Evolutionary conservation across 805 yeast species (phyloP).

Genomic region (Kuraishia hungarica): DNA sequence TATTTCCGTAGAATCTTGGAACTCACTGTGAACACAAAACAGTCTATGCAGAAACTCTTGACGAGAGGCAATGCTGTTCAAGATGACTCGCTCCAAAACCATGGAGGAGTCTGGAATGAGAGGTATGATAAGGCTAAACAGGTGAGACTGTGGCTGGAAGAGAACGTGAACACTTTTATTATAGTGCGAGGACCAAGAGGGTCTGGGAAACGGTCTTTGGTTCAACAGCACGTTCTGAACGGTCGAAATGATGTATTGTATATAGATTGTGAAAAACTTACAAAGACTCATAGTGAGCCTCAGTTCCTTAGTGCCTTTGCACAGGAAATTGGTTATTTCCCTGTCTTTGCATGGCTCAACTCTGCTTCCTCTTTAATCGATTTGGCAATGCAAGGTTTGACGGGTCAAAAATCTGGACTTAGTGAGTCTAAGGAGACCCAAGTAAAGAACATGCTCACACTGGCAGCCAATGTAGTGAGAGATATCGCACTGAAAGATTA

Average conservation of each 20-base stretch:
- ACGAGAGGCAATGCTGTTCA: constrained; percentile 6
- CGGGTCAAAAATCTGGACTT: constrained; percentile 90
- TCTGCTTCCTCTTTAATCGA: constrained; percentile 72
- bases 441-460: constrained; percentile 68
- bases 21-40: constrained; percentile 17
- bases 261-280: constrained; percentile 72
- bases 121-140: constrained; percentile 60
- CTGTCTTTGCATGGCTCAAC: constrained; percentile 90
- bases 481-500: constrained; percentile 46
- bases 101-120: constrained; percentile 51
- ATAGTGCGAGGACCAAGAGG: constrained; percentile 91
- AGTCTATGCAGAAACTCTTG: constrained; percentile 15
- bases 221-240: constrained; percentile 55
- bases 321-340: constrained; percentile 78
- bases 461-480: constrained; percentile 67
- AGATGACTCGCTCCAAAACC: constrained; percentile 7
- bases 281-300: constrained; percentile 68
- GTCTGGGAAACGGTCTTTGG: constrained; percentile 82
- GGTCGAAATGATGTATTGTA: constrained; percentile 54
- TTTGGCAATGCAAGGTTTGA: constrained; percentile 78
- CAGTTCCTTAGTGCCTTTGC: constrained; percentile 63
- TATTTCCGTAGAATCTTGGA: constrained; percentile 26
- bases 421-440: constrained; percentile 79
- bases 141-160: constrained; percentile 71
- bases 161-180: constrained; percentile 85